These are phyloP conservation scores for Houttuynia cordata DNA, from an alignment of 164 flowering plant genomes.

Conservation along the genomic window DNA sequence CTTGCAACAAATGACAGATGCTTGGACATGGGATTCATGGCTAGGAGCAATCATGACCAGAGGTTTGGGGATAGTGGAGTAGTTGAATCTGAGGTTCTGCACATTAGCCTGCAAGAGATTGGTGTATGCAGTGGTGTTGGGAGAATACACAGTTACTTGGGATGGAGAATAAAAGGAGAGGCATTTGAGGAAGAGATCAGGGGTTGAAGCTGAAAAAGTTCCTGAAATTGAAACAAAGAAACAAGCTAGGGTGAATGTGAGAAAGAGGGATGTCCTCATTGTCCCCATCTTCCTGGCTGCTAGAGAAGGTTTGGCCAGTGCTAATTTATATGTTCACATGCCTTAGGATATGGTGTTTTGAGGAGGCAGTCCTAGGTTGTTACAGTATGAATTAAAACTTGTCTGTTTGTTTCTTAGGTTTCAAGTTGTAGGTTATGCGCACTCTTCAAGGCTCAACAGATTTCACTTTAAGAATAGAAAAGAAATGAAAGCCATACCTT, in stretches of 20 bases:
- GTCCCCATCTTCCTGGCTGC: neutral
- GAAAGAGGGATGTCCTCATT: neutral
- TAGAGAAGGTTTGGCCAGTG: neutral
- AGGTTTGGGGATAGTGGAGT: slow-evolving; percentile 10
- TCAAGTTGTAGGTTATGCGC: neutral
- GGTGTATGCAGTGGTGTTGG: slow-evolving; percentile 2
- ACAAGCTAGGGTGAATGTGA: neutral
- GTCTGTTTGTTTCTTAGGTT: neutral
- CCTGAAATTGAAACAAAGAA: neutral
- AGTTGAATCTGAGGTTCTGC: slow-evolving; percentile 10
- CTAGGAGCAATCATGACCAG: slow-evolving; percentile 12
- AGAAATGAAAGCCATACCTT: neutral
- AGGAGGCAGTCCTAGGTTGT: neutral
- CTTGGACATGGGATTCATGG: slow-evolving; percentile 13
- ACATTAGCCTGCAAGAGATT: slow-evolving; percentile 6
- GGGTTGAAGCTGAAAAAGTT: neutral
- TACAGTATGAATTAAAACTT: neutral
- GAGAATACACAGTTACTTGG: neutral
- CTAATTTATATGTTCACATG: neutral
- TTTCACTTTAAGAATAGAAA: neutral
- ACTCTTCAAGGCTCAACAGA: neutral
- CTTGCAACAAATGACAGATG: slow-evolving; percentile 17
- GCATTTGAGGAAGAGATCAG: slow-evolving; percentile 1
- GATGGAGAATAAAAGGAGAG: neutral
- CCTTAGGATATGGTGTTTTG: neutral